A percentile compares a stretch with the other conserved stretches of the same genome.
These are phyloP conservation scores for Didymosphaeria variabile DNA, from an alignment of 2,329 filamentous ascomycete genomes.

Conservation along the genomic window DNA sequence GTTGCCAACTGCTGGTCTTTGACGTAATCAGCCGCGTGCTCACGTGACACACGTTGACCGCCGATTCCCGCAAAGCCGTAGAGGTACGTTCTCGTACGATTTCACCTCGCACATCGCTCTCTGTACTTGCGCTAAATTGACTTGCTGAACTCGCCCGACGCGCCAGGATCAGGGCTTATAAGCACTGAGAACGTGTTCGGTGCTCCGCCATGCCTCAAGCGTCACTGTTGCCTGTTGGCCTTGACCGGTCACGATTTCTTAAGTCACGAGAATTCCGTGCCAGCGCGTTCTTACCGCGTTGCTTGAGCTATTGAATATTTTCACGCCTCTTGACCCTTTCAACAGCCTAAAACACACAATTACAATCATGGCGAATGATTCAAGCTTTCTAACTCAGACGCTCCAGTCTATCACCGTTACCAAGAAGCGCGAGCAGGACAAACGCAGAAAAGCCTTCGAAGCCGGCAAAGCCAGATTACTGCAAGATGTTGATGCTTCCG, in stretches of 20 bases:
- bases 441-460: constrained; percentile 25
- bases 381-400: constrained; percentile 29
- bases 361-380: constrained; percentile 18
- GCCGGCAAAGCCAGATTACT: constrained; percentile 21
- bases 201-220: neutral
- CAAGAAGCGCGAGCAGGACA: constrained; percentile 27
- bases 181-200: neutral
- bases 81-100: no score
- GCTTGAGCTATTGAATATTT: neutral
- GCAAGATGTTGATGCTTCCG: constrained; percentile 7
- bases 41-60: neutral
- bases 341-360: neutral
- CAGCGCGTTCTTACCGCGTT: neutral
- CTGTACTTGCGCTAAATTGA: no score
- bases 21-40: neutral
- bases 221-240: constrained; percentile 2
- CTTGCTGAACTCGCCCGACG: no score
- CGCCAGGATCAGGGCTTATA: neutral
- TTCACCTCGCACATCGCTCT: no score
- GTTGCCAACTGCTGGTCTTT: neutral
- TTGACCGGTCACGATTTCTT: neutral
- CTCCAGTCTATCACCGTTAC: constrained; percentile 28
- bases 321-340: neutral
- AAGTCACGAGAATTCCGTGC: constrained; percentile 4
- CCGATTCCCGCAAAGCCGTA: neutral